Evolutionary conservation across 73 alveolate genomes (phyloP).

Genomic region (Paraurostyla sp.): DNA sequence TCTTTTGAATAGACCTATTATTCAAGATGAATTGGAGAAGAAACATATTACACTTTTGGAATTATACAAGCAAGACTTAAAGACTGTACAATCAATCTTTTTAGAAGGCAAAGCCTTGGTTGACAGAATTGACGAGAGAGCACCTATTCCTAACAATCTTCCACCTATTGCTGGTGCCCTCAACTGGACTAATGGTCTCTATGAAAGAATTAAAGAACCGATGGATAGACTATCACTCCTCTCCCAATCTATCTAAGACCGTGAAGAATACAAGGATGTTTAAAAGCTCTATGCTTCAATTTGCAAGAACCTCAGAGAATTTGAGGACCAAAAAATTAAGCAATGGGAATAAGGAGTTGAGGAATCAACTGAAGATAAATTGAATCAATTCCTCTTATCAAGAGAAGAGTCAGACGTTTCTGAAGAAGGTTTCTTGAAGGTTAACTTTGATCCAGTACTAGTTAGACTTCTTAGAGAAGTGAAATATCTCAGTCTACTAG

Average conservation of each 20-base stretch:
- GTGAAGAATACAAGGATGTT: conserved; percentile 99
- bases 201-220: conserved; percentile 99
- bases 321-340: conserved; percentile 93
- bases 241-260: conserved; percentile 94
- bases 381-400: conserved; percentile 91
- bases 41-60: conserved; percentile 98
- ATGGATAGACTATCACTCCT: conserved; percentile 96
- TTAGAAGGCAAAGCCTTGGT: conserved; percentile 97
- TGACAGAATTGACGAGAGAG: conserved; percentile 95
- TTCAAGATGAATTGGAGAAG: conserved; percentile 99
- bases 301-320: conserved; percentile 96
- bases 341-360: conserved; percentile 98
- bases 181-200: conserved; percentile 98
- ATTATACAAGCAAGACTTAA: conserved; percentile 96
- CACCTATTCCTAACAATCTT: conserved; percentile 98
- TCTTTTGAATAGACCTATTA: conserved; percentile 99
- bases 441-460: conserved; percentile 99
- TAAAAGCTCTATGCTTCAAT: conserved; percentile 96
- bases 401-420: conserved; percentile 87
- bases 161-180: conserved; percentile 99
- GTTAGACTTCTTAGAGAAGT: conserved; percentile 99
- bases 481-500: conserved; percentile 94
- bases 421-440: conserved; percentile 88
- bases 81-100: conserved; percentile 94
- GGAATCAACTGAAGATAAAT: conserved; percentile 93